phyloP scores from a whole-genome alignment of 305 asterid genomes.

The Fraxinus angustifolia region DNA sequence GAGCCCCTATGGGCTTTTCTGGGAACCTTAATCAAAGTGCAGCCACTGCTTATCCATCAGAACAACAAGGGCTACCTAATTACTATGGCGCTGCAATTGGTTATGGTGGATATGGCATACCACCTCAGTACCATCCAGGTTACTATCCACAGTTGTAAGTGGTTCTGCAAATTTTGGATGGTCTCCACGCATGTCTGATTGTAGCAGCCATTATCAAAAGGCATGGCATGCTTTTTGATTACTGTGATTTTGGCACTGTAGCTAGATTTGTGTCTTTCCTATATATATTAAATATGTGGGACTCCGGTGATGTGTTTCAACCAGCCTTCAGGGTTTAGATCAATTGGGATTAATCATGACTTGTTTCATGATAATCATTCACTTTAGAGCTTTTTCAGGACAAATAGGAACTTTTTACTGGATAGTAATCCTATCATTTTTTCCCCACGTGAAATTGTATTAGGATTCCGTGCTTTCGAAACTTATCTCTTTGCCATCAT shows the following conservation, averaged over 20 bases:
- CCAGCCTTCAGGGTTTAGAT: conserved; percentile 22
- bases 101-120: conserved; percentile 45
- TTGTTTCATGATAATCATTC: conserved; percentile 32
- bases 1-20: conserved; percentile 34
- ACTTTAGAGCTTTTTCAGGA: conserved; percentile 6
- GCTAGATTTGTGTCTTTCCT: conserved; percentile 15
- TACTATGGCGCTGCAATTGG: conserved; percentile 37
- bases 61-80: conserved; percentile 38
- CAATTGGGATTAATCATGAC: conserved; percentile 32
- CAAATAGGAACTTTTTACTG: conserved; percentile 18
- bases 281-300: conserved; percentile 15
- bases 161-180: conserved; percentile 25
- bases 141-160: conserved; percentile 52
- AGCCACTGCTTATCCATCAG: conserved; percentile 38
- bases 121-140: conserved; percentile 48
- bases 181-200: conserved; percentile 12
- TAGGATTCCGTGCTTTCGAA: conserved; percentile 3
- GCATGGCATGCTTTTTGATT: conserved; percentile 26
- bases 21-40: conserved; percentile 40
- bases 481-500: conserved; percentile 8
- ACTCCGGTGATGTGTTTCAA: conserved; percentile 19
- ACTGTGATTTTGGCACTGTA: conserved; percentile 22
- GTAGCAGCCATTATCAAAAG: conserved; percentile 20
- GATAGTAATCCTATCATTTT: conserved; percentile 13
- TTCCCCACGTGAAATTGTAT: conserved; percentile 9